Conservation (phyloP, 805 yeast genomes). For the Yarrowia divulgata region DNA sequence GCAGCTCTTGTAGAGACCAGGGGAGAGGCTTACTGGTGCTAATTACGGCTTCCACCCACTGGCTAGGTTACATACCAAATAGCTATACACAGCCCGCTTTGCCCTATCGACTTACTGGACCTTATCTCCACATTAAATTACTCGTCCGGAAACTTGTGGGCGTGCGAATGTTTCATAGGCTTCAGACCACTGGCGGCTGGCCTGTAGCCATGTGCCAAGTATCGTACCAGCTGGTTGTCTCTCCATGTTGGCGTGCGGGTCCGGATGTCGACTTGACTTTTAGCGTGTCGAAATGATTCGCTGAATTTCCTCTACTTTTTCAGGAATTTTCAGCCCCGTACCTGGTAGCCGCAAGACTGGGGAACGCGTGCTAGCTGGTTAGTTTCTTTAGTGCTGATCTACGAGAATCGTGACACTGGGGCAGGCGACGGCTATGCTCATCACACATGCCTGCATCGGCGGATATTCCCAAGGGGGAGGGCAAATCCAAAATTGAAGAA, state of each 20-base stretch:
- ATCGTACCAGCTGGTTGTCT: background rate
- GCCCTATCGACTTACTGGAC: background rate
- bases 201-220: background rate
- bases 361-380: background rate
- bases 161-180: constrained; percentile 2
- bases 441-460: constrained; percentile 13
- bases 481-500: constrained; percentile 4
- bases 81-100: constrained; percentile 5
- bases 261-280: background rate
- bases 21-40: no score
- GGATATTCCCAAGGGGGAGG: constrained; percentile 3
- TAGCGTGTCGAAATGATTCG: background rate
- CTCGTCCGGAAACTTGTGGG: background rate
- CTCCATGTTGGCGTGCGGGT: no score
- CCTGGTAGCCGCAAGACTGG: no score
- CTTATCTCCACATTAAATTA: constrained; percentile 6
- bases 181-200: background rate
- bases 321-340: background rate
- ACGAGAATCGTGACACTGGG: no score
- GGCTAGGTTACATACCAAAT: background rate
- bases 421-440: constrained; percentile 15
- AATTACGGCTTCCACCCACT: no score
- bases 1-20: no score
- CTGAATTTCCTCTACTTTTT: background rate
- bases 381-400: no score